Conservation (phyloP, 805 yeast genomes). For the Candida ortonii region DNA sequence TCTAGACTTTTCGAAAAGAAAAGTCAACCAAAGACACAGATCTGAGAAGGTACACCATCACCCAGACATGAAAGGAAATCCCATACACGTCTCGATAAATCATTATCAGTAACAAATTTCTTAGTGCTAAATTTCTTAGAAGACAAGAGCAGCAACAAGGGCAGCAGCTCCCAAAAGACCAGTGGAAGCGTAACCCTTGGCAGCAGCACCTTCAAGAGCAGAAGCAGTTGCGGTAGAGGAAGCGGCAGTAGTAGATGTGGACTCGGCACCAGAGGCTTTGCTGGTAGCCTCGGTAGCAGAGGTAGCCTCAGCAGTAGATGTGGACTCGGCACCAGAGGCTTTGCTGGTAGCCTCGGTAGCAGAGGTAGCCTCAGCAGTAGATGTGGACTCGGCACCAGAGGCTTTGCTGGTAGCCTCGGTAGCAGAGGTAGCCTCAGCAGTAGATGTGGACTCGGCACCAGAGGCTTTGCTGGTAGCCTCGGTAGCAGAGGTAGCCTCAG, state of each 20-base stretch:
- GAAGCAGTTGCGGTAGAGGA: conserved; percentile 18
- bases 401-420: conserved; percentile 9
- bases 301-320: conserved; percentile 7
- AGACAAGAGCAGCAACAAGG: conserved; percentile 23
- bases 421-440: conserved; percentile 6
- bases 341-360: conserved; percentile 7
- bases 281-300: conserved; percentile 5
- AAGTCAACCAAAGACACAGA: too few species aligned
- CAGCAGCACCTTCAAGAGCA: conserved; percentile 21
- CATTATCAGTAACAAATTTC: conserved; percentile 6
- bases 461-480: conserved; percentile 2
- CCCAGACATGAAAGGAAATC: conserved; percentile 6
- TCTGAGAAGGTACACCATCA: conserved; percentile 4
- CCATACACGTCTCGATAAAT: conserved; percentile 4
- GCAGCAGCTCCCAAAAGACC: conserved; percentile 26
- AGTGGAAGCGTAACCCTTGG: conserved; percentile 23
- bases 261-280: conserved; percentile 15
- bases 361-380: conserved; percentile 6
- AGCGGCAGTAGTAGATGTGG: conserved; percentile 14
- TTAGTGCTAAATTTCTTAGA: conserved; percentile 10
- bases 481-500: conserved; percentile 6
- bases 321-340: conserved; percentile 6
- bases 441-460: conserved; percentile 1
- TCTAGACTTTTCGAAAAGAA: conserved; percentile 1
- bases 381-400: conserved; percentile 2